Base-by-base conservation (phyloP, 2,329 filamentous ascomycete species). In the Apiospora phragmitis region DNA sequence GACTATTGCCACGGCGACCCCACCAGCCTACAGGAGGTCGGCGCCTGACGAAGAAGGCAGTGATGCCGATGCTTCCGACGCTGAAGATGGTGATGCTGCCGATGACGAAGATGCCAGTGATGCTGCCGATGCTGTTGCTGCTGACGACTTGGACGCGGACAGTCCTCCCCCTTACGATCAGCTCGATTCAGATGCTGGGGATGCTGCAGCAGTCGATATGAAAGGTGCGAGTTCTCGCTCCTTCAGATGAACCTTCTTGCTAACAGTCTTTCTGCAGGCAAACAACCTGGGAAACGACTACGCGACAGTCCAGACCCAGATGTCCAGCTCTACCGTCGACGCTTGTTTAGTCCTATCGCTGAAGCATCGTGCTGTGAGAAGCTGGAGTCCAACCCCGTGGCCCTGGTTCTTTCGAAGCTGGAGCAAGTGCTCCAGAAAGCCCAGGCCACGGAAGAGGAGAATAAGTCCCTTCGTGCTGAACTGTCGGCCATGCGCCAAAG, bases 1-100 rank as follows among this genome's bases (percentile, higher is more conserved):
- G 9, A 70, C 69, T 24, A 59, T 70, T 55, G 69, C 69, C 18
- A 68, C 69, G n/a, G 65, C 65, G 21, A 70, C 69, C 35, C 69
- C 69, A 12, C 69, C 69, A 29, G 69, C 69, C 16, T 70, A 70
- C 32, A 47, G 65, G 26, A 70, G 69, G 49, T 41, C 49, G 29
- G 51, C 9, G n/a, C 43, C 65, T 7, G 21, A 38, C 32, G 45
- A 67, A 1, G 35, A 67, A 7, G 45, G 21, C 38, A 21, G 8
- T 35, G 65, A 6, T 41, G 32, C 24, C 24, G 47, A 3, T 66
- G 32, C 38, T 26, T 24, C 38, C 1, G 8, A 14, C 41, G 32
- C n/a, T n/a, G n/a, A n/a, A n/a, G n/a, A n/a, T n/a, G n/a, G n/a
- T n/a, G 47, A 21, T 18, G n/a, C n/a, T n/a, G n/a, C 55, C 38